Evolutionary conservation across 306 rosid species (phyloP), one percentile per base, ranked within the genome.

Genomic region (Cucurbita pepo): DNA sequence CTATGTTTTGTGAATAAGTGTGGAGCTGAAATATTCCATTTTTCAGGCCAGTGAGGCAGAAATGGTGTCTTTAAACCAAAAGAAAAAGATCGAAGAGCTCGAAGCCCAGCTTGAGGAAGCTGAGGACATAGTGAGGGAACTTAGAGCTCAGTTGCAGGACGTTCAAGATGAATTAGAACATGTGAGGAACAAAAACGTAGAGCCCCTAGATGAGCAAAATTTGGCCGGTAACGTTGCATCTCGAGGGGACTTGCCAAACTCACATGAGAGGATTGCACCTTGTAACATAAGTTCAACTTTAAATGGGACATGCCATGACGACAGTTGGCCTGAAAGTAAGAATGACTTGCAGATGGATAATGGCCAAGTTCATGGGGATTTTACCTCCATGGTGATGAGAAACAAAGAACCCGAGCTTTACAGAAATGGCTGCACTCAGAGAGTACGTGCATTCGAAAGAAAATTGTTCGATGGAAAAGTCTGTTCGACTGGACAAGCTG

Each of bases 91-190:
- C 47, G 97, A 89, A 8, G 94, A 85, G 75, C 97, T 91, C 54
- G 97, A 91, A 87, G 95, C 95, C 13, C 97, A 91, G 81, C 97
- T 91, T 53, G 86, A 83, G 71, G 91, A 89, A 86, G 97, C 96
- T 7, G 96, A 86, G 90, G 91, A 86, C 52, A 89, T 87, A 79
- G 91, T 89, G 62, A 83, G 87, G 72, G 90, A 91, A 75, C 88
- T 91, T 19, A 86, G 97, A 76, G 95, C 48, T 55, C 95, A 92
- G 78, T 80, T 89, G 81, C 83, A 88, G 75, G 90, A 80, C 81
- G 86, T 82, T 36, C 90, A 83, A 77, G 87, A 74, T 75, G 86
- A 78, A 81, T 76, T 91, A 79, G 95, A 89, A 83, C 84, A 73
- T 81, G 82, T 78, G 56, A 80, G 65, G 57, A 82, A 56, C 69